A percentile compares a stretch with the other conserved stretches of the same genome.
phyloP scores from a whole-genome alignment of 768 basidiomycete species.

The Dentipellis fragilis region DNA sequence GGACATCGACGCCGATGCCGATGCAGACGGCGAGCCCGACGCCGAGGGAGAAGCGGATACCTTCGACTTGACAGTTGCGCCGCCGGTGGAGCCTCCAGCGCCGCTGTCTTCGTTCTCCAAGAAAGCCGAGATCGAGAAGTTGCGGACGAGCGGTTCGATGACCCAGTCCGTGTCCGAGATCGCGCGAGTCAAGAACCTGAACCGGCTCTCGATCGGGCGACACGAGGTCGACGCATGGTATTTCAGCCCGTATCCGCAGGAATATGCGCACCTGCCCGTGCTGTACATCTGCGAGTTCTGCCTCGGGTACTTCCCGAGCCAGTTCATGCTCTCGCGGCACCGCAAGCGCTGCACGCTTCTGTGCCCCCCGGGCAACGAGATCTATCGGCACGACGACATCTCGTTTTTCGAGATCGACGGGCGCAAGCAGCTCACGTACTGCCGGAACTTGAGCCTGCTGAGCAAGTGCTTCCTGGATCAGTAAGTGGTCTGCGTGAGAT shows the following conservation, averaged over 20 bases:
- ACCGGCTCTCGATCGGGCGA: constrained; percentile 89
- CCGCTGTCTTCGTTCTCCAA: constrained; percentile 75
- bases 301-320: constrained; percentile 83
- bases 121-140: constrained; percentile 97
- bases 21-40: constrained; percentile 60
- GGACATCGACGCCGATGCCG: constrained; percentile 30
- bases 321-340: constrained; percentile 87
- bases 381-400: constrained; percentile 94
- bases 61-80: constrained; percentile 49
- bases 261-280: constrained; percentile 91
- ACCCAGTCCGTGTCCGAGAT: constrained; percentile 98
- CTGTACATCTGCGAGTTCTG: constrained; percentile 99
- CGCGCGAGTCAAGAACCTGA: constrained; percentile 95
- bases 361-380: constrained; percentile 98
- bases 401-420: constrained; percentile 99
- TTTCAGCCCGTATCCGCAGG: constrained; percentile 97
- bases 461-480: constrained; percentile 99
- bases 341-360: constrained; percentile 82
- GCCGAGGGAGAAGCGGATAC: constrained; percentile 46
- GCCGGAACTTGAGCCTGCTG: constrained; percentile 89
- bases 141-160: constrained; percentile 97
- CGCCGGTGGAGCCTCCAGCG: constrained; percentile 38
- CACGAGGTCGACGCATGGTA: constrained; percentile 99
- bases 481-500: constrained; percentile 36
- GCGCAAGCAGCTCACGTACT: constrained; percentile 91